These are phyloP conservation scores for Acmispon strigosus DNA, from an alignment of 306 rosid species.

Conservation along the genomic window DNA sequence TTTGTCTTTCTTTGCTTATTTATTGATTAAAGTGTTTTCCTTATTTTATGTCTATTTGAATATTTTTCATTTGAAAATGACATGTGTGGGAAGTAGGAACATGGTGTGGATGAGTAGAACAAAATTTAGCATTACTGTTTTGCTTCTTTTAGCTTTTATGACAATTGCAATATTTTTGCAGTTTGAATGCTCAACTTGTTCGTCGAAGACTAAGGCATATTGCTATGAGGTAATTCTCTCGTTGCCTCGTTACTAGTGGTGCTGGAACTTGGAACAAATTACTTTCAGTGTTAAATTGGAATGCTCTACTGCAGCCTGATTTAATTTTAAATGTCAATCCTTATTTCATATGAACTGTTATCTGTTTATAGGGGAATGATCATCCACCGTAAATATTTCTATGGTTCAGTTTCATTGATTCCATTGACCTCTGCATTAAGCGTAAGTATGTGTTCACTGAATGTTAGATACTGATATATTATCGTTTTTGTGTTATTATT, in stretches of 20 bases:
- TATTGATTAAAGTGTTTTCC: background rate
- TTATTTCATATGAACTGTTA: conserved; percentile 16
- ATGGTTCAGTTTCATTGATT: conserved; percentile 65
- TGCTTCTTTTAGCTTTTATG: conserved; percentile 4
- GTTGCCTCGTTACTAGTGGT: background rate
- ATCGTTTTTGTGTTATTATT: background rate
- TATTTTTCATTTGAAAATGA: background rate
- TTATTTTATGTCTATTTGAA: background rate
- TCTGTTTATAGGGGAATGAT: conserved; percentile 61
- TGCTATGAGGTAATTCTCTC: conserved; percentile 58
- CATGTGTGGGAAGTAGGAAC: background rate
- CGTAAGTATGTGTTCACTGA: conserved; percentile 55
- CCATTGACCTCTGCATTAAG: conserved; percentile 65
- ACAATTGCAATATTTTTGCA: conserved; percentile 30
- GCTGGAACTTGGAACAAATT: background rate
- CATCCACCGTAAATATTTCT: conserved; percentile 70
- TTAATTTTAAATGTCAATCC: conserved; percentile 6
- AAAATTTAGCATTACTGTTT: background rate
- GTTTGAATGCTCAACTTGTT: conserved; percentile 77
- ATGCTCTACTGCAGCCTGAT: conserved; percentile 1
- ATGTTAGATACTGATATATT: background rate
- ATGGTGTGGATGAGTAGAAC: background rate
- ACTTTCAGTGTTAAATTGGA: background rate
- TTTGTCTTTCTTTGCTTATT: background rate
- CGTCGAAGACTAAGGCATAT: conserved; percentile 80